Evolutionary conservation across 192 early-diverging fungal genomes (phyloP), one percentile per base, ranked within the genome.

Genomic region (Podila verticillata): DNA sequence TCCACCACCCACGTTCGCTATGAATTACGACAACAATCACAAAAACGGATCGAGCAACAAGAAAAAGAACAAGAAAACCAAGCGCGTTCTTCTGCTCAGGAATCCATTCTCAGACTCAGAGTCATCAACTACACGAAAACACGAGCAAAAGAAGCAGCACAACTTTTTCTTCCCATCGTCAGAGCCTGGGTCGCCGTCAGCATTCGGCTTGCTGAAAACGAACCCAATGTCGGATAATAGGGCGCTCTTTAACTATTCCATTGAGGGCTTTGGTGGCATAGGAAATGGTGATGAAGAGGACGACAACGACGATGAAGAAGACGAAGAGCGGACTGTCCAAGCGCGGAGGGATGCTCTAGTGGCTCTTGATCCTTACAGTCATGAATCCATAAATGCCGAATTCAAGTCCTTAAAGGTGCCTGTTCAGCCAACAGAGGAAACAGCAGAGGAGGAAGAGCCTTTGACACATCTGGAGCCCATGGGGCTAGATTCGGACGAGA

Each of bases 301-400:
- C 1, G 57, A 57, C 19, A 56, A 64, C 15, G 75, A 79, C 28
- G 65, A 31, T 0, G 62, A 56, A 22, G 54, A 66, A 7, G 67
- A 78, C 22, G 75, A 78, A n/a, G 65, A 60, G n/a, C 48, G 75
- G 12, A 44, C 72, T 4, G 29, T 79, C 3, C 60, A 71, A 30
- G 67, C 75, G 8, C 66, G 75, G 36, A 61, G 69, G 8, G 69
- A 72, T 2, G 34, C 75, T 12, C 54, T 79, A 19, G 65, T 49
- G 17, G 64, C 65, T n/a, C 60, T 79, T 2, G 75, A 72, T 24
- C 75, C 75, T 1, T 58, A 60, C 0, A 79, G 67, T 24, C 32
- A 47, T n/a, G 57, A 26, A 36, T 61, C 68, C 3, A 30, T 31
- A 24, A 66, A 56, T 4, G 75, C 64, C 29, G 65, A 79, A 22